Percentiles rank a stretch among this genome's conserved stretches.
These are phyloP conservation scores for Dendrobium catenatum DNA, from an alignment of 106 monocot genomes.

Conservation along the genomic window DNA sequence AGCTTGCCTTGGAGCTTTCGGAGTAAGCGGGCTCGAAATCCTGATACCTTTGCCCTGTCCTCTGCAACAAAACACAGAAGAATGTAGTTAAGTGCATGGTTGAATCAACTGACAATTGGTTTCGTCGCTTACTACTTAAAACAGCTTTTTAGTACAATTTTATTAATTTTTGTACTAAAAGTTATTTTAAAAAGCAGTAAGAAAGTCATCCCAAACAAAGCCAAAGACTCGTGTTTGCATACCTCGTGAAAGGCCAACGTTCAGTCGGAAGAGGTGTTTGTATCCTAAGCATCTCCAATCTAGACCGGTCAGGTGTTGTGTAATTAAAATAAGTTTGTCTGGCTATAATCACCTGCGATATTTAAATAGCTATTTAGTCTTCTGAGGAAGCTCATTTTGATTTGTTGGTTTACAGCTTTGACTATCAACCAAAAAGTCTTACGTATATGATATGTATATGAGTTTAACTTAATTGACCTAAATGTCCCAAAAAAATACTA, in stretches of 20 bases:
- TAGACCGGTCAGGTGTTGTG: conserved; percentile 72
- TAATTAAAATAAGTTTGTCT: conserved; percentile 76
- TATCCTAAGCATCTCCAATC: conserved; percentile 63
- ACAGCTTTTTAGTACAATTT: too few relatives aligned
- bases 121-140: too few relatives aligned
- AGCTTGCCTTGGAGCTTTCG: conserved; percentile 69
- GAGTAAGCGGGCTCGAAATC: conserved; percentile 43
- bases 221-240: neutral
- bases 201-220: too few relatives aligned
- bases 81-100: neutral
- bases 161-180: too few relatives aligned
- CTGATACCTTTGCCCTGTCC: conserved; percentile 10
- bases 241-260: conserved; percentile 88
- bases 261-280: conserved; percentile 65
- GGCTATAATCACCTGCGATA: conserved; percentile 53
- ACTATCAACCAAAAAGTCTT: too few relatives aligned
- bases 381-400: neutral
- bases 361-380: neutral
- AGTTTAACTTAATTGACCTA: too few relatives aligned
- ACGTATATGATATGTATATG: too few relatives aligned
- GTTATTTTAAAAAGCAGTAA: too few relatives aligned
- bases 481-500: too few relatives aligned
- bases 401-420: too few relatives aligned
- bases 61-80: conserved; percentile 23
- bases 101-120: neutral